Base-by-base conservation (phyloP, 768 basidiomycete species). In the Mycena olivaceomarginata region DNA sequence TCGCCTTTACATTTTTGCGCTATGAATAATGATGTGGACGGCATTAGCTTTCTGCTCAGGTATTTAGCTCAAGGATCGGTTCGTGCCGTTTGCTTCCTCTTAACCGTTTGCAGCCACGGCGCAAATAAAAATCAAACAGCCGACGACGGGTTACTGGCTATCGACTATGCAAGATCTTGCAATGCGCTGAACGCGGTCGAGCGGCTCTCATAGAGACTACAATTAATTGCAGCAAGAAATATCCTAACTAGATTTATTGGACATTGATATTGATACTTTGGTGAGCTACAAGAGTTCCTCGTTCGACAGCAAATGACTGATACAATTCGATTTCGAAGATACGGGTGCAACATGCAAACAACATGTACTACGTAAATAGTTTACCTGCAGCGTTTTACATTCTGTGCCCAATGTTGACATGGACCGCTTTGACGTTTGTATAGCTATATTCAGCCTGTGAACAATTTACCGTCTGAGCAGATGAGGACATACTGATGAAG, bases 341-440 rank as follows among this genome's bases (percentile, higher is more conserved):
- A 31, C 31, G 31, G 31, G 31, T 31, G 4, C 31, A 31, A 31
- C 3, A 31, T 31, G 2, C 31, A 31, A 31, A 31, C 31, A 31
- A 31, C 43, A 45, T 45, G 11, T 45, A 45, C 43, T 15, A 45
- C 43, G 15, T 10, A 45, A 45, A 45, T 45, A 45, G 15, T 11
- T 15, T 31, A 3, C 43, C 15, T 45, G 11, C 9, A 45, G 43
- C 15, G 15, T 15, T 22, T 20, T 63, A 13, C 39, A 39, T 68
- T 39, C 40, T 56, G 8, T 68, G 67, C 37, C 83, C 85, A 64
- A 93, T 82, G 83, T 93, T 92, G 81, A 93, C 85, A 78, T 93
- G 91, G 9, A 92, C 88, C 41, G 89, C 85, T 82, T 92, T 92
- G 76, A 90, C 89, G 67, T 87, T 83, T 1, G 88, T 89, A 81